Evolutionary conservation across 805 yeast species (phyloP).

Genomic region (Wickerhamomyces sydowiorum): DNA sequence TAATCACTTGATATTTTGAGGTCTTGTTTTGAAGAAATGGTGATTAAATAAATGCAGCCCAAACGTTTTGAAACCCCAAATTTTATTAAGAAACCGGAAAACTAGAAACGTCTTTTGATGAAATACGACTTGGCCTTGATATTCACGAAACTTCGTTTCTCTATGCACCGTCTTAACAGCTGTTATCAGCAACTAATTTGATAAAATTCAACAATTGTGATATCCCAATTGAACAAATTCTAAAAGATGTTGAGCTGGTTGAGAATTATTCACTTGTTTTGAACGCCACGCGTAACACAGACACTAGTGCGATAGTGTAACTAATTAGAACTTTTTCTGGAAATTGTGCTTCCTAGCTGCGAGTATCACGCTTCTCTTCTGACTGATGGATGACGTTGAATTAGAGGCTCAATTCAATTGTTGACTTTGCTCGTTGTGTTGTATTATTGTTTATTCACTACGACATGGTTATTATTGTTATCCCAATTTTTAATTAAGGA

Average conservation of each 20-base stretch:
- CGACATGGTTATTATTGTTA: background rate
- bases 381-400: too few species aligned
- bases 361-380: background rate
- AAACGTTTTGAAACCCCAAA: background rate
- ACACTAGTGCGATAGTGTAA: background rate
- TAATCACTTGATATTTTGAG: background rate
- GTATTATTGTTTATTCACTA: background rate
- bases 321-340: background rate
- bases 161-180: too few species aligned
- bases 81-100: background rate
- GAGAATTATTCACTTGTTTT: background rate
- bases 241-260: too few species aligned
- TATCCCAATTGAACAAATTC: too few species aligned
- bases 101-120: background rate
- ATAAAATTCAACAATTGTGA: too few species aligned
- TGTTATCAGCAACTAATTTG: too few species aligned
- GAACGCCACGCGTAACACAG: background rate
- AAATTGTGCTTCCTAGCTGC: background rate
- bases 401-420: too few species aligned
- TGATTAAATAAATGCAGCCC: background rate
- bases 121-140: background rate
- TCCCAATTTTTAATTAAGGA: conserved; percentile 1
- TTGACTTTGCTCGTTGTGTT: background rate
- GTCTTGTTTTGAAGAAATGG: too few species aligned
- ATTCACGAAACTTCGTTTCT: too few species aligned